These are phyloP conservation scores for Wickerhamomyces tratensis DNA, from an alignment of 805 yeast genomes.

Conservation along the genomic window DNA sequence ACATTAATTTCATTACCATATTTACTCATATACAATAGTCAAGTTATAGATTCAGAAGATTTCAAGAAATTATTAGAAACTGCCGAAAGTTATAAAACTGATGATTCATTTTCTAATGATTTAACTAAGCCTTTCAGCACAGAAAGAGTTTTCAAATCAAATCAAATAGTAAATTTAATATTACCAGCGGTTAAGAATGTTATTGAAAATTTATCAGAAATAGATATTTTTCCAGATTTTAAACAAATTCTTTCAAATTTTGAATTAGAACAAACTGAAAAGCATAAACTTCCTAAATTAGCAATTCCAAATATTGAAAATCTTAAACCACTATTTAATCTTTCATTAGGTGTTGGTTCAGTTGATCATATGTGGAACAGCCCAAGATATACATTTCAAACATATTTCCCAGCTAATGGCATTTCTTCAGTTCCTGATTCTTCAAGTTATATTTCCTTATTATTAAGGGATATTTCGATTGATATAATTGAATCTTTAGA, in stretches of 20 bases:
- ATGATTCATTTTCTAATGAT: conserved; percentile 8
- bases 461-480: conserved; percentile 64
- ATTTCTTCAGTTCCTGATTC: conserved; percentile 60
- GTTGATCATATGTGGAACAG: conserved; percentile 61
- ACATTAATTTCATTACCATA: conserved; percentile 60
- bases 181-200: conserved; percentile 37
- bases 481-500: conserved; percentile 76
- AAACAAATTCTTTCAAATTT: conserved; percentile 7
- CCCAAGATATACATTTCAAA: conserved; percentile 53
- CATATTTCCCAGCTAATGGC: conserved; percentile 41
- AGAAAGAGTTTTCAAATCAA: conserved; percentile 40
- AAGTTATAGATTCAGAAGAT: conserved; percentile 17
- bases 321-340: conserved; percentile 20
- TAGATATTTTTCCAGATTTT: conserved; percentile 28
- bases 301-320: conserved; percentile 27
- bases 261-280: conserved; percentile 8
- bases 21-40: conserved; percentile 34
- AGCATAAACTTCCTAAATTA: conserved; percentile 15
- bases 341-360: conserved; percentile 32
- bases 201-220: conserved; percentile 33
- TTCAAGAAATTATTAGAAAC: conserved; percentile 36
- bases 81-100: conserved; percentile 31
- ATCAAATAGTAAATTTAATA: conserved; percentile 37
- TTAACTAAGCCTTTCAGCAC: conserved; percentile 18
- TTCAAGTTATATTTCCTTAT: conserved; percentile 40